Conservation (phyloP, 768 basidiomycete species). For the Lentinula guzmanii region DNA sequence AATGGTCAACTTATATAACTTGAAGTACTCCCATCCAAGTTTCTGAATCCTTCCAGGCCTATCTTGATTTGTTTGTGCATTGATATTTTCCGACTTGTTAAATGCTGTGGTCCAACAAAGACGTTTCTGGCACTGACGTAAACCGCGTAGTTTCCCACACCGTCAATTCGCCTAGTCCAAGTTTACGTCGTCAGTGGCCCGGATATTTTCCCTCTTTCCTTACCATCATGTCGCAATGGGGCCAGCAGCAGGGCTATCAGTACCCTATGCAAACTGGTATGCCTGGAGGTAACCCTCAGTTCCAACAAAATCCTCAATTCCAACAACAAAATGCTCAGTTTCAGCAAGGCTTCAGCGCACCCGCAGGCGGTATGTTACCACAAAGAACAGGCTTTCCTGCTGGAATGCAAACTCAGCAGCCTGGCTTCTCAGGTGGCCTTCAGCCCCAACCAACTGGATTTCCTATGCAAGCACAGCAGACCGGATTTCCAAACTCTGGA, state of each 20-base stretch:
- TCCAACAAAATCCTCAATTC: conserved; percentile 23
- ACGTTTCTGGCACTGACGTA: not conserved
- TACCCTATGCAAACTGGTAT: conserved; percentile 73
- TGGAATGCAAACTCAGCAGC: conserved; percentile 10
- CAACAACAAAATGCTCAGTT: conserved; percentile 12
- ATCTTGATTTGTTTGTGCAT: too few relatives aligned
- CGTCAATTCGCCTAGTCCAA: not conserved
- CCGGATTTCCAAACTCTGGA: conserved; percentile 37
- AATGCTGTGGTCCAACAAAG: not conserved
- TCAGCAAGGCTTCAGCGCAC: conserved; percentile 21
- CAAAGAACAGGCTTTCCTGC: conserved; percentile 59
- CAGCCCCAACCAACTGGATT: not conserved
- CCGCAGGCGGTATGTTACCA: conserved; percentile 39
- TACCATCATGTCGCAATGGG: conserved; percentile 73
- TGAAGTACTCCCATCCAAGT: too few relatives aligned
- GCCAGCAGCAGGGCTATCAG: conserved; percentile 62
- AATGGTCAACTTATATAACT: too few relatives aligned
- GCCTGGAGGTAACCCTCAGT: conserved; percentile 32
- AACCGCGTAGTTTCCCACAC: conserved; percentile 1
- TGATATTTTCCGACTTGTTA: too few relatives aligned
- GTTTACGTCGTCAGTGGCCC: conserved; percentile 5
- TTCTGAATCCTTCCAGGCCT: too few relatives aligned
- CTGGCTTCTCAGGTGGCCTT: not conserved
- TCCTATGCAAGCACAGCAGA: conserved; percentile 45
- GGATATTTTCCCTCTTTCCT: conserved; percentile 9